A percentile compares a stretch with the other conserved stretches of the same genome.
These are phyloP conservation scores for Boletus insuetus DNA, from an alignment of 768 basidiomycete genomes.

Conservation along the genomic window DNA sequence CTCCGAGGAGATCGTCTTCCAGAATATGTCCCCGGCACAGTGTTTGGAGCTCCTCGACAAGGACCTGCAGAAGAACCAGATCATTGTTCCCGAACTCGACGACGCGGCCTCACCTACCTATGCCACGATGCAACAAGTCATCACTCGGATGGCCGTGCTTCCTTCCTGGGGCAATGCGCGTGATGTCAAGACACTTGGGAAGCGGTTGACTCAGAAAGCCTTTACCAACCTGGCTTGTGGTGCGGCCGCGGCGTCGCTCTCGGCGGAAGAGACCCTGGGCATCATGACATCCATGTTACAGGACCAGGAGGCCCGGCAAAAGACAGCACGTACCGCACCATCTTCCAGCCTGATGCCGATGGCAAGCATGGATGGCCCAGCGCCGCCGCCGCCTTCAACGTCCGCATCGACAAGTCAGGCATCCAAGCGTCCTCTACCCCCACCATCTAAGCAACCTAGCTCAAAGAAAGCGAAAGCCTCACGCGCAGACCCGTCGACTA, in stretches of 20 bases:
- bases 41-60: conserved; percentile 53
- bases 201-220: conserved; percentile 44
- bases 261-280: conserved; percentile 27
- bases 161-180: conserved; percentile 70
- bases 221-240: conserved; percentile 27
- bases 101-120: conserved; percentile 3
- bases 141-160: conserved; percentile 44
- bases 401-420: conserved; percentile 17
- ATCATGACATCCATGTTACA: conserved; percentile 24
- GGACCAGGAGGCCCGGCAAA: conserved; percentile 22
- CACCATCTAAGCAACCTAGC: conserved; percentile 12
- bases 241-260: conserved; percentile 24
- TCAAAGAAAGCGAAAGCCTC: not conserved
- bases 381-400: conserved; percentile 21
- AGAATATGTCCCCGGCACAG: conserved; percentile 48
- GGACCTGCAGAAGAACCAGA: conserved; percentile 43
- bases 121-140: conserved; percentile 35
- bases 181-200: conserved; percentile 55
- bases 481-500: no score
- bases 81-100: conserved; percentile 38
- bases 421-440: conserved; percentile 21
- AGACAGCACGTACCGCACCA: not conserved
- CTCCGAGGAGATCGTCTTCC: conserved; percentile 58
- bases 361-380: conserved; percentile 19
- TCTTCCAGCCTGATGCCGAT: conserved; percentile 11